phyloP scores from a whole-genome alignment of 768 basidiomycete species.

The Termitomyces sp. region DNA sequence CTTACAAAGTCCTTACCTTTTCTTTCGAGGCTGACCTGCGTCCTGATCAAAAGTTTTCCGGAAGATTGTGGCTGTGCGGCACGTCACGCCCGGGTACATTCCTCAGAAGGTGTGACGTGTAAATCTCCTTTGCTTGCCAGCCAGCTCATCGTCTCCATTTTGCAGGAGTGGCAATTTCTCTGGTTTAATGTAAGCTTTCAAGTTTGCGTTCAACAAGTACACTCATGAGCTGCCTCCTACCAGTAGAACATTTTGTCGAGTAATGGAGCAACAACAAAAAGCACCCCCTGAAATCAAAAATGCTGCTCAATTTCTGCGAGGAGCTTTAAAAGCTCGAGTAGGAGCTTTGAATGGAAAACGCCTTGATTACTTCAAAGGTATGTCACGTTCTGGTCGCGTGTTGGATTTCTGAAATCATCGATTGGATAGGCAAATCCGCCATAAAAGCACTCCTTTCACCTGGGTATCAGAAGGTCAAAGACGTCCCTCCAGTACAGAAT shows the following conservation, averaged over 20 bases:
- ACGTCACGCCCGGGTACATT: conserved; percentile 1
- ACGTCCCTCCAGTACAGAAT: conserved; percentile 63
- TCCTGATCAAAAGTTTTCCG: background rate
- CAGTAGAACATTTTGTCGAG: background rate
- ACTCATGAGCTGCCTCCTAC: background rate
- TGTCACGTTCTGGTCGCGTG: conserved; percentile 14
- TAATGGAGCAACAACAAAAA: conserved; percentile 70
- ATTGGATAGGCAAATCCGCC: conserved; percentile 75
- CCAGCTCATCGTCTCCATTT: conserved; percentile 11
- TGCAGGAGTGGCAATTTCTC: background rate
- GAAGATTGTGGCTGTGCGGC: conserved; percentile 11
- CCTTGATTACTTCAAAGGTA: conserved; percentile 97
- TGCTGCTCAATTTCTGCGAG: conserved; percentile 83
- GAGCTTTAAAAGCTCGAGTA: conserved; percentile 82
- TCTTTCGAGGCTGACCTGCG: background rate
- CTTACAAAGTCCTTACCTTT: no score
- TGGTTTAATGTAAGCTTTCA: background rate
- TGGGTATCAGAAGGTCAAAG: conserved; percentile 85
- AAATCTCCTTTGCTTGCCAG: background rate
- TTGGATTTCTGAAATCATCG: background rate
- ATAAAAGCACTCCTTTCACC: conserved; percentile 89
- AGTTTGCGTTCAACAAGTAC: background rate
- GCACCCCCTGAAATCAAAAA: conserved; percentile 78
- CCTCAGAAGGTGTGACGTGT: conserved; percentile 13
- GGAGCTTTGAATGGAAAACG: conserved; percentile 94